Percentiles rank a stretch among this genome's conserved stretches.
These are phyloP conservation scores for Nectriaceae sp. DNA, from an alignment of 2,329 filamentous ascomycete genomes.

Conservation along the genomic window DNA sequence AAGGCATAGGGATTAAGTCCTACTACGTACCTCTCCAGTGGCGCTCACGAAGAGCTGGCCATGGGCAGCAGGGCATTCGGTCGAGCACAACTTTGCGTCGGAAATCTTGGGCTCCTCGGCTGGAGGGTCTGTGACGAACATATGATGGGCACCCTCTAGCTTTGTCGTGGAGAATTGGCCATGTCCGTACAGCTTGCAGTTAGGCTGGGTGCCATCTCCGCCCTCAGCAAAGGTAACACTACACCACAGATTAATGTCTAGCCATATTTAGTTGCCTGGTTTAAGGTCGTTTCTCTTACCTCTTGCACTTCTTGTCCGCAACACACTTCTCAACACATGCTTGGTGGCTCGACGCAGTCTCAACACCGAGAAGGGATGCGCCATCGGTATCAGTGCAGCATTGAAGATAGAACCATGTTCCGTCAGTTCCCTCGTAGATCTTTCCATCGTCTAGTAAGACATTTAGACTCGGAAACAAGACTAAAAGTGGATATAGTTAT, in stretches of 20 bases:
- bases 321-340: constrained; percentile 15
- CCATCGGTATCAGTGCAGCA: constrained; percentile 14
- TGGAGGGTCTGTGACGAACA: constrained; percentile 11
- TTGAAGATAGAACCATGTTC: constrained; percentile 19
- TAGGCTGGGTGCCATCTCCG: background rate
- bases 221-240: constrained; percentile 7
- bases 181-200: constrained; percentile 18
- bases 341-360: constrained; percentile 6
- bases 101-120: constrained; percentile 5
- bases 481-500: background rate
- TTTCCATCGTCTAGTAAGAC: constrained; percentile 9
- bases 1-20: no score
- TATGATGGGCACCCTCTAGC: constrained; percentile 5
- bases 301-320: constrained; percentile 12
- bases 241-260: background rate
- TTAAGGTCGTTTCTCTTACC: no score
- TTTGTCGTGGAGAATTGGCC: constrained; percentile 8
- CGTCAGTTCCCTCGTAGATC: constrained; percentile 16
- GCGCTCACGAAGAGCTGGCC: constrained; percentile 11
- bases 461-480: background rate
- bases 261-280: no score
- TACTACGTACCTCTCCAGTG: constrained; percentile 15
- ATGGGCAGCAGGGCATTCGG: constrained; percentile 14
- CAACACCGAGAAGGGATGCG: constrained; percentile 7
- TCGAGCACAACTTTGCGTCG: constrained; percentile 14